These are phyloP conservation scores for Bertia moriformis DNA, from an alignment of 2,329 filamentous ascomycete species.

Conservation along the genomic window DNA sequence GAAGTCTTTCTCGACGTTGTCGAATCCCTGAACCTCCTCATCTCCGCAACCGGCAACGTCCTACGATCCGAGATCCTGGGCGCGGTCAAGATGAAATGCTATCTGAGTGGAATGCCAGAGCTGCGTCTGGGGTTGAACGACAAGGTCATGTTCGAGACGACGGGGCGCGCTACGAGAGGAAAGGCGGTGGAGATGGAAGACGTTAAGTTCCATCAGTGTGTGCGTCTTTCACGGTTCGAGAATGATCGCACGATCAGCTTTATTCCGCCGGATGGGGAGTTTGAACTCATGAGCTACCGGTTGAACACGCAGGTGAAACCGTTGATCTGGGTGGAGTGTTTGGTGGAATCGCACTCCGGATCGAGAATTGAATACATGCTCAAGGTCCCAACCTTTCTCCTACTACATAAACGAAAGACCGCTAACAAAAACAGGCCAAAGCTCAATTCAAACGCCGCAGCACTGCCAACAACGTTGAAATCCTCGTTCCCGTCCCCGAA, in stretches of 20 bases:
- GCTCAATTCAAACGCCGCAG: conserved; percentile 96
- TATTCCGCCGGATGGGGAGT: conserved; percentile 94
- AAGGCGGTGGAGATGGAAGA: conserved; percentile 99
- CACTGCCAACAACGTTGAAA: conserved; percentile 97
- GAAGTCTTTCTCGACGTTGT: conserved; percentile 97
- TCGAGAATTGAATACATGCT: conserved; percentile 98
- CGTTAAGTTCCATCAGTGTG: conserved; percentile 98
- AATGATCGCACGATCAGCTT: conserved; percentile 98
- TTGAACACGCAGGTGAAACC: conserved; percentile 98
- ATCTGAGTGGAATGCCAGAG: conserved; percentile 95
- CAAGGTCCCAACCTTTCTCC: conserved; percentile 41
- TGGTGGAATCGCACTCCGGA: conserved; percentile 89
- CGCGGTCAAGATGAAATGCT: conserved; percentile 99
- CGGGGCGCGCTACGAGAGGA: conserved; percentile 78
- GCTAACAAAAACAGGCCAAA: conserved; percentile 29
- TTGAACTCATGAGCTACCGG: conserved; percentile 98
- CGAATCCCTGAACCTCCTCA: conserved; percentile 88
- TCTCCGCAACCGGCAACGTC: conserved; percentile 87
- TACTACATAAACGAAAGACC: not conserved
- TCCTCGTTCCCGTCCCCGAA: conserved; percentile 90
- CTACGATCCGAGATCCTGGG: conserved; percentile 90
- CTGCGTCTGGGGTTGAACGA: conserved; percentile 87
- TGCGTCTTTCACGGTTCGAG: conserved; percentile 87
- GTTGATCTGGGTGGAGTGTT: conserved; percentile 95
- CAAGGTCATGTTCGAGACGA: conserved; percentile 99